Evolutionary conservation across 2,329 filamentous ascomycete genomes (phyloP).

Genomic region (Sclerotinia subarctica): DNA sequence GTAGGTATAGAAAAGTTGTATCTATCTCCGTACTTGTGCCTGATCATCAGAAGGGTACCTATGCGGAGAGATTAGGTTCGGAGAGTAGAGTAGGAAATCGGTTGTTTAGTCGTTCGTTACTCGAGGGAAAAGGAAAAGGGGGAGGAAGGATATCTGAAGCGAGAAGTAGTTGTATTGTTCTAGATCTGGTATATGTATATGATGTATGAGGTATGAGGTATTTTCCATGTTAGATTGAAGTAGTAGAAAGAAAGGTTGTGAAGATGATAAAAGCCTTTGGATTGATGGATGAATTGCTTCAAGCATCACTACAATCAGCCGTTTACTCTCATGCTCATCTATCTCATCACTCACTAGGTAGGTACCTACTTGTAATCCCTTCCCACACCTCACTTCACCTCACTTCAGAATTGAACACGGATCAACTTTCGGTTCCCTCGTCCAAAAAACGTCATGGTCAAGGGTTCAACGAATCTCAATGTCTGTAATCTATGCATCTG

Average conservation of each 20-base stretch:
- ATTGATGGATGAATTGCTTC: not conserved
- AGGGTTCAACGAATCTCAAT: slow-evolving; percentile 7
- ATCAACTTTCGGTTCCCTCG: not conserved
- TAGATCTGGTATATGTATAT: not conserved
- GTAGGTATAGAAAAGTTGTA: not conserved
- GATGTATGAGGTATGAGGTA: no score
- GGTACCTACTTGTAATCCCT: not conserved
- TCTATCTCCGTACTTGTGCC: not conserved
- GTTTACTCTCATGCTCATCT: no score
- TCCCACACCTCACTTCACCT: not conserved
- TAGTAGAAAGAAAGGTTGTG: no score
- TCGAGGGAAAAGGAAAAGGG: no score
- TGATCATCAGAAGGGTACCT: not conserved
- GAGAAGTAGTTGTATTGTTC: not conserved
- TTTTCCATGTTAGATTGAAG: not conserved
- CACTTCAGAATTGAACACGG: not conserved
- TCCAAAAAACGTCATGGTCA: slow-evolving; percentile 1
- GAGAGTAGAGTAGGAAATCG: not conserved
- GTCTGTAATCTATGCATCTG: not conserved
- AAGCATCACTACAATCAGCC: not conserved
- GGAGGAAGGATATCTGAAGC: not conserved
- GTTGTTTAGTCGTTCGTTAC: not conserved
- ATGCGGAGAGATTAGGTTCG: not conserved
- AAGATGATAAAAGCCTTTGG: no score
- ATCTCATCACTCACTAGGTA: not conserved